Conservation (phyloP, 768 basidiomycete genomes). For the Mycena maculata region DNA sequence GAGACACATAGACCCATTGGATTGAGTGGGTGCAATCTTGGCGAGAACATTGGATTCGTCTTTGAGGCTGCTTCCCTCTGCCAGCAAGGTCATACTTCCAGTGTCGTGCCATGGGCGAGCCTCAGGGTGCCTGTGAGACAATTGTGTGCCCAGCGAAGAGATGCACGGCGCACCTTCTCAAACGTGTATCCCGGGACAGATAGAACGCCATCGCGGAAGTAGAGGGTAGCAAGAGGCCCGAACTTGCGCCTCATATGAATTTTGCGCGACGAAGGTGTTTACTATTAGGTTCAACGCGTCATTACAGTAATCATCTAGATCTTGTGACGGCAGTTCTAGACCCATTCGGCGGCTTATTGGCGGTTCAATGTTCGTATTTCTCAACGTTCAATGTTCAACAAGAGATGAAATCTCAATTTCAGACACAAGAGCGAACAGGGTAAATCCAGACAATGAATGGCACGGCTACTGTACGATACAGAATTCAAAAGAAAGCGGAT, state of each 20-base stretch:
- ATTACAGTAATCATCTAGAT: no score
- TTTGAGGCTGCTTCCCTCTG: conserved; percentile 76
- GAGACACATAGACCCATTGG: conserved; percentile 77
- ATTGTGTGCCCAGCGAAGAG: neutral
- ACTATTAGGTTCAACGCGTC: no score
- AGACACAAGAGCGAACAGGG: conserved; percentile 6
- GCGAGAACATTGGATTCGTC: conserved; percentile 76
- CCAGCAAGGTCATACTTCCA: conserved; percentile 75
- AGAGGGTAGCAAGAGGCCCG: conserved; percentile 68
- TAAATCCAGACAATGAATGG: conserved; percentile 19
- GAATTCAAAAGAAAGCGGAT: conserved; percentile 27
- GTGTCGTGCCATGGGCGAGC: conserved; percentile 78
- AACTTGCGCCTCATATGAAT: conserved; percentile 39
- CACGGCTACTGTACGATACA: conserved; percentile 35
- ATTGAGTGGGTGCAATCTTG: conserved; percentile 79
- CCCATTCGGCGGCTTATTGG: no score
- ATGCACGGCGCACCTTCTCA: conserved; percentile 61
- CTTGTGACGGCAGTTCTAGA: no score
- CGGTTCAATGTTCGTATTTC: no score
- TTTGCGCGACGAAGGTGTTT: neutral
- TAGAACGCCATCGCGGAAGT: conserved; percentile 68
- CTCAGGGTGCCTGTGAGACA: conserved; percentile 47
- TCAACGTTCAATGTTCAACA: no score
- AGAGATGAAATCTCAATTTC: neutral
- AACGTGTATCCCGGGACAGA: conserved; percentile 81